Base-by-base conservation (phyloP, 768 basidiomycete species). In the Galerina marginata region DNA sequence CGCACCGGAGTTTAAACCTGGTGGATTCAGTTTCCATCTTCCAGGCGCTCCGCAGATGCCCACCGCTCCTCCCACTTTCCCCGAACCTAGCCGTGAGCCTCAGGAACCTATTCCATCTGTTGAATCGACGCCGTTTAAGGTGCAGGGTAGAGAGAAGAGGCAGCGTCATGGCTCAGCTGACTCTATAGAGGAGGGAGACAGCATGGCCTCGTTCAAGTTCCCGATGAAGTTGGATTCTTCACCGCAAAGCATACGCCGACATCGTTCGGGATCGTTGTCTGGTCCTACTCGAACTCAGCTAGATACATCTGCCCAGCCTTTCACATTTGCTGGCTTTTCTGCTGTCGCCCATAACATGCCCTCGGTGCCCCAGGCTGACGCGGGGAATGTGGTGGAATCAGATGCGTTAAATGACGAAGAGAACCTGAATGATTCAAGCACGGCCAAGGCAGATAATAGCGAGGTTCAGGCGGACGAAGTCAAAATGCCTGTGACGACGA, bases 61-160 rank as follows among this genome's bases (percentile, higher is more conserved):
- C 7, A 70, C 58, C 12, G 69, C 66, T 5, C 60, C 70, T 4
- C 69, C 69, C 6, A 69, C 58, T 40, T 63, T 69, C 54, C 65
- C 67, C 26, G 61, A 63, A 46, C 71, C 78, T 12, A 56, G 74
- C 23, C 70, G 71, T n/a, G 51, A 54, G 23, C 39, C 26, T 2
- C 69, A 70, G 33, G 67, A 70, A 23, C 69, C 74, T 7, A 60
- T 67, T 5, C 46, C 52, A 6, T 58, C 63, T 33, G 71, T 75
- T 9, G 79, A 82, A 25, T 68, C 77, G 10, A 76, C 79, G 20
- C 80, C 80, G 4, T 80, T 77, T 65, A 79, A 74, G 61, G 76
- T 77, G 3, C 91, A 94, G 74, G 93, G 93, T 15, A 81, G 92
- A 56, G 92, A 95, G 75, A 94, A 95, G 73, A 81, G 92, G 60